Evolutionary conservation across 192 early-diverging fungal genomes (phyloP).

Genomic region (Coemansia sp.): DNA sequence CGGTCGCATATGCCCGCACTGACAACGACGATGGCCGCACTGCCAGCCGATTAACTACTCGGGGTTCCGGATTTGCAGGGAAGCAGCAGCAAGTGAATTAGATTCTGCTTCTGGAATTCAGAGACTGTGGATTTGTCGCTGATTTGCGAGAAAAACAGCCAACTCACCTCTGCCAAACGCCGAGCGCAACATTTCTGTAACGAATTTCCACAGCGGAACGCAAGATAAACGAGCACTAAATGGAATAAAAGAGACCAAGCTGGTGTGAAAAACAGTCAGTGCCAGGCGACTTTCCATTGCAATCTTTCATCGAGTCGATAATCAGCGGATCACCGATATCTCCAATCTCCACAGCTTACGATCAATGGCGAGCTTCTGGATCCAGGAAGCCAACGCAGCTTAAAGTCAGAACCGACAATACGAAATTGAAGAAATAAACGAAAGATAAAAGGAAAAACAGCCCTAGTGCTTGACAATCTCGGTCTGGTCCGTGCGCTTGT

Average conservation of each 20-base stretch:
- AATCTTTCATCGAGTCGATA: no score
- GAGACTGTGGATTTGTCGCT: no score
- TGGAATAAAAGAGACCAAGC: no score
- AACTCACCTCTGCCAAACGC: neutral
- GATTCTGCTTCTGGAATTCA: neutral
- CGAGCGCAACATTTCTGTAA: neutral
- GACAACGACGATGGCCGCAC: conserved; percentile 1
- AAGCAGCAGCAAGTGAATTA: neutral
- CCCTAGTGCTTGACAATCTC: conserved; percentile 7
- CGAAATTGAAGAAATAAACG: neutral
- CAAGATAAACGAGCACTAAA: no score
- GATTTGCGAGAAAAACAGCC: no score
- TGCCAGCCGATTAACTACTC: neutral
- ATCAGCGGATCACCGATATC: no score
- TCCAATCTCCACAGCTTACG: no score
- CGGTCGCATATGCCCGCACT: conserved; percentile 25
- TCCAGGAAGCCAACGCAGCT: no score
- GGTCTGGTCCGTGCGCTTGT: conserved; percentile 40
- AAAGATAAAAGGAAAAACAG: conserved; percentile 3
- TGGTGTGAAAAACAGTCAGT: no score
- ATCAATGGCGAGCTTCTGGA: no score
- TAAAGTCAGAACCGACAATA: neutral
- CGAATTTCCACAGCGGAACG: no score
- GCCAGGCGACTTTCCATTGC: no score
- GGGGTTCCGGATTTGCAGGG: neutral